Evolutionary conservation across 176 grass and related monocot genomes (phyloP).

Genomic region (Dactylis glomerata): DNA sequence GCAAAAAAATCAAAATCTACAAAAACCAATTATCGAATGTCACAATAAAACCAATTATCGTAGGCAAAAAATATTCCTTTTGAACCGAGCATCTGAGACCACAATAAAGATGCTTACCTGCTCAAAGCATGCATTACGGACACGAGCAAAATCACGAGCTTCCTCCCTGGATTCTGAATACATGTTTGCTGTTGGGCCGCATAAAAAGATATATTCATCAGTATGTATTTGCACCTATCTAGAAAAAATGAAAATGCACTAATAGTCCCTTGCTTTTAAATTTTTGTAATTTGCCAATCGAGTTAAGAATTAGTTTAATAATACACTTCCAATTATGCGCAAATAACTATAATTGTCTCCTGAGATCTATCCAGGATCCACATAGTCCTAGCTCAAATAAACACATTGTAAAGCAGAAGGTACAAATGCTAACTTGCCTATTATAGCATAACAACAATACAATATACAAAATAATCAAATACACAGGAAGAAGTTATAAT

Average conservation of each 20-base stretch:
- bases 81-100: background rate
- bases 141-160: slow-evolving; percentile 87
- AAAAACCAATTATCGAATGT: background rate
- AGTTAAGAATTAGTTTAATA: background rate
- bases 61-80: slow-evolving; percentile 15
- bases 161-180: slow-evolving; percentile 92
- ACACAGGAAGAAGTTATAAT: background rate
- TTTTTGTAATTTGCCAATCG: background rate
- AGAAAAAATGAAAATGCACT: background rate
- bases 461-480: background rate
- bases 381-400: background rate
- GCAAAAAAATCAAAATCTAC: background rate
- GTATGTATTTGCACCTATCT: background rate
- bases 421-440: background rate
- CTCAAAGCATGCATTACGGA: slow-evolving; percentile 95
- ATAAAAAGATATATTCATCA: slow-evolving; percentile 22
- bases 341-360: background rate
- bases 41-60: background rate
- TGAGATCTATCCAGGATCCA: background rate
- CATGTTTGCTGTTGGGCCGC: slow-evolving; percentile 50
- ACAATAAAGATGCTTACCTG: slow-evolving; percentile 58
- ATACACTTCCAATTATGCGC: background rate
- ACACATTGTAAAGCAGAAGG: background rate
- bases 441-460: background rate
- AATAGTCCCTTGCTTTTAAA: background rate